Evolutionary conservation across 2,329 filamentous ascomycete genomes (phyloP).

Genomic region (Penicillium sp.): DNA sequence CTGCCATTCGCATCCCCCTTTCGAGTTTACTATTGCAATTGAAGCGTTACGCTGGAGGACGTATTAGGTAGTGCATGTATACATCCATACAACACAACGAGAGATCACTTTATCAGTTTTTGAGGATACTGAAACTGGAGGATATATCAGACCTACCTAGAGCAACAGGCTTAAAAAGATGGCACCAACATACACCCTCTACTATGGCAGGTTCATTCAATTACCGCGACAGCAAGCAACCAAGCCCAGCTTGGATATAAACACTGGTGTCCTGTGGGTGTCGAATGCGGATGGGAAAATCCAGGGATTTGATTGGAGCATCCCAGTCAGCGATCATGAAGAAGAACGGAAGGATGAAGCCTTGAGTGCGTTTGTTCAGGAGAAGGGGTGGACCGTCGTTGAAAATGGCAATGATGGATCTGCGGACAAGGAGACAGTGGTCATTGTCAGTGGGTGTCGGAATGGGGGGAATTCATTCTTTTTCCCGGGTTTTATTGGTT

Average conservation of each 20-base stretch:
- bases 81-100: not conserved
- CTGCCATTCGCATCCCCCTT: not conserved
- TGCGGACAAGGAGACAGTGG: constrained; percentile 22
- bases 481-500: constrained; percentile 48
- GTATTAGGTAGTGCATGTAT: not conserved
- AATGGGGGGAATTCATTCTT: constrained; percentile 42
- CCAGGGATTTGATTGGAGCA: constrained; percentile 32
- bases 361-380: constrained; percentile 21
- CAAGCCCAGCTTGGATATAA: constrained; percentile 51
- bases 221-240: constrained; percentile 39
- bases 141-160: not conserved
- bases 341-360: constrained; percentile 15
- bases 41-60: not conserved
- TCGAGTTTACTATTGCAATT: not conserved
- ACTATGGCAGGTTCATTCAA: constrained; percentile 61
- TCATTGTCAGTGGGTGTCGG: constrained; percentile 26
- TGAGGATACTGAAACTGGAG: not conserved
- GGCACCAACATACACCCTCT: constrained; percentile 41
- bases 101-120: not conserved
- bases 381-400: constrained; percentile 29
- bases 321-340: constrained; percentile 19
- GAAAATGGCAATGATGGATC: constrained; percentile 17
- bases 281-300: constrained; percentile 29
- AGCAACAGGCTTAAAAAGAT: constrained; percentile 2
- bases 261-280: constrained; percentile 45